A percentile compares a stretch with the other conserved stretches of the same genome.
Evolutionary conservation across 176 grass and related monocot genomes (phyloP).

Genomic region (Avena sativa): DNA sequence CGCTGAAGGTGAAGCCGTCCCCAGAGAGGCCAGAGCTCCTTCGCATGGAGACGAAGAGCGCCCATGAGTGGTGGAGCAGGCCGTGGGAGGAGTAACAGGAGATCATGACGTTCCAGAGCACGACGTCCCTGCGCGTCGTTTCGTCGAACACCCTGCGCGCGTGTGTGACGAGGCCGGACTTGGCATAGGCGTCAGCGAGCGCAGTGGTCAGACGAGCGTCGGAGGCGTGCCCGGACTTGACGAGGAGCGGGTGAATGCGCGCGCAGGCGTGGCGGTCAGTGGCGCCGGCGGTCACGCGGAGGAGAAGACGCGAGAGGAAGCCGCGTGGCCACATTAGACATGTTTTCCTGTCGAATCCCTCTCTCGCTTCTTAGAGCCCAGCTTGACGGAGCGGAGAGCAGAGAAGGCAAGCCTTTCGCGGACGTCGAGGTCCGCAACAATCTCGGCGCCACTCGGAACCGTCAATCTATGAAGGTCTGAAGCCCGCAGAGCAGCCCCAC

Average conservation of each 20-base stretch:
- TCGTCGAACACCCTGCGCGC: slow-evolving; percentile 64
- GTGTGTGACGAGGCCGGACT: slow-evolving; percentile 21
- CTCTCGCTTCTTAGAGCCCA: neutral
- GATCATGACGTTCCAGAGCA: slow-evolving; percentile 76
- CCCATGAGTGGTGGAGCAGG: slow-evolving; percentile 49
- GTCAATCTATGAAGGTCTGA: too few relatives aligned
- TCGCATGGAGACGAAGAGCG: slow-evolving; percentile 48
- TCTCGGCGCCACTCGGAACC: neutral
- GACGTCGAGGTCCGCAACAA: slow-evolving; percentile 29
- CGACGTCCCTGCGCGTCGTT: slow-evolving; percentile 40
- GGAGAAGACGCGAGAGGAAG: slow-evolving; percentile 8
- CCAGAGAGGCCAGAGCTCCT: slow-evolving; percentile 38
- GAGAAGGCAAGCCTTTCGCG: slow-evolving; percentile 21
- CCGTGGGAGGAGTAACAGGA: slow-evolving; percentile 69
- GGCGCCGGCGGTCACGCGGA: slow-evolving; percentile 4
- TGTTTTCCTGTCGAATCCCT: neutral
- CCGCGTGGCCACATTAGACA: slow-evolving; percentile 29
- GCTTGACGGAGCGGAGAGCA: neutral
- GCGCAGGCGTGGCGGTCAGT: neutral
- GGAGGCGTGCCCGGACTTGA: slow-evolving; percentile 53
- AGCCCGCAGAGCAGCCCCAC: too few relatives aligned
- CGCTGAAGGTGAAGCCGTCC: slow-evolving; percentile 86
- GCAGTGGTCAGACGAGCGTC: slow-evolving; percentile 40
- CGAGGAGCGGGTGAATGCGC: slow-evolving; percentile 28
- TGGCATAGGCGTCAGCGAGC: slow-evolving; percentile 51